Evolutionary conservation across 805 yeast genomes (phyloP).

Genomic region (Tetrapisispora namnaoensis): DNA sequence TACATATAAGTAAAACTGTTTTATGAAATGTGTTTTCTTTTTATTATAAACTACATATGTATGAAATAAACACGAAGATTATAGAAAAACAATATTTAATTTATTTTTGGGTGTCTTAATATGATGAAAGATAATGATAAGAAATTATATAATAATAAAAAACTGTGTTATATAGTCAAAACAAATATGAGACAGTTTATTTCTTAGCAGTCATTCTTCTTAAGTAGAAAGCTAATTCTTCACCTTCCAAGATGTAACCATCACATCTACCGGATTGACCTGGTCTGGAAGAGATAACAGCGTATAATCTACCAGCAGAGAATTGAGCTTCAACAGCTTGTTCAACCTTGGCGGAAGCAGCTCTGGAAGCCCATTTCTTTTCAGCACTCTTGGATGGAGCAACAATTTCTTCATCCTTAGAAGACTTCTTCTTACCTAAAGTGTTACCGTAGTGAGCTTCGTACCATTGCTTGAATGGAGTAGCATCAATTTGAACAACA

Average conservation of each 20-base stretch:
- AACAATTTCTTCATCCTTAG: slow-evolving; percentile 39
- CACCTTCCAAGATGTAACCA: slow-evolving; percentile 99
- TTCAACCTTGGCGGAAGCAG: slow-evolving; percentile 76
- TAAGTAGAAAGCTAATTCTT: slow-evolving; percentile 99
- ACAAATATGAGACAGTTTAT: slow-evolving; percentile 37
- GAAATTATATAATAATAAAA: slow-evolving; percentile 3
- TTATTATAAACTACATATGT: slow-evolving; percentile 3
- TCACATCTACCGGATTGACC: slow-evolving; percentile 99
- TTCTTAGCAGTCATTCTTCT: slow-evolving; percentile 99
- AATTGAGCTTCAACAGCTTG: slow-evolving; percentile 90
- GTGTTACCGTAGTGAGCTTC: slow-evolving; percentile 96
- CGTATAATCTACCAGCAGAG: slow-evolving; percentile 98
- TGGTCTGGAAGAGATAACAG: slow-evolving; percentile 98
- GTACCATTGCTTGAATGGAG: slow-evolving; percentile 99
- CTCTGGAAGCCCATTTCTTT: slow-evolving; percentile 91
- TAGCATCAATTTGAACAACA: slow-evolving; percentile 98
- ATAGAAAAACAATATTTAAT: slow-evolving; percentile 4
- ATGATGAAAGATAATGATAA: slow-evolving; percentile 4
- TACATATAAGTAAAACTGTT: neutral
- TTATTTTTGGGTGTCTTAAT: slow-evolving; percentile 3
- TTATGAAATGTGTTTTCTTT: slow-evolving; percentile 3
- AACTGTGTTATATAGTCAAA: neutral
- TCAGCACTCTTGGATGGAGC: slow-evolving; percentile 69
- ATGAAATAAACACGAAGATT: slow-evolving; percentile 3
- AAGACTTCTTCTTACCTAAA: slow-evolving; percentile 75